A percentile compares a stretch with the other conserved stretches of the same genome.
These are phyloP conservation scores for Pluteus cervinus DNA, from an alignment of 768 basidiomycete genomes.

Conservation along the genomic window DNA sequence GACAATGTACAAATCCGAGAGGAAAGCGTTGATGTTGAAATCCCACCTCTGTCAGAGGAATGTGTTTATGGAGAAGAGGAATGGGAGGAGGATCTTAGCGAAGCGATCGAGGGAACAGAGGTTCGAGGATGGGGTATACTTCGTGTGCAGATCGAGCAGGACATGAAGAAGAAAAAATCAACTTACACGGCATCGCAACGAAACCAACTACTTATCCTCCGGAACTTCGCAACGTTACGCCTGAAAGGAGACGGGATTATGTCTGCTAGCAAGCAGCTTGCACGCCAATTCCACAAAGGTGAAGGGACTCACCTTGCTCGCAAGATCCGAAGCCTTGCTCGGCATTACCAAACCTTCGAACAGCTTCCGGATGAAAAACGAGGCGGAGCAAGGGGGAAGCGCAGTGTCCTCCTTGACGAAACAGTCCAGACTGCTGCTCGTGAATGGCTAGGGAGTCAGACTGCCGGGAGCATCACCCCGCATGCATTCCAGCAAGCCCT, in stretches of 20 bases:
- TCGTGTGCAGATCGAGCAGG: conserved; percentile 20
- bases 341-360: conserved; percentile 31
- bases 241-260: conserved; percentile 23
- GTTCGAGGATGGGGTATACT: conserved; percentile 20
- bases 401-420: conserved; percentile 17
- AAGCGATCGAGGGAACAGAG: conserved; percentile 6
- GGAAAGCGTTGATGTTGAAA: too few species aligned
- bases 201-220: conserved; percentile 26
- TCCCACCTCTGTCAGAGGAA: too few species aligned
- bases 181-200: conserved; percentile 16
- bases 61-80: too few species aligned
- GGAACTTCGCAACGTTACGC: conserved; percentile 27
- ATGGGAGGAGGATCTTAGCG: conserved; percentile 18
- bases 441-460: conserved; percentile 15
- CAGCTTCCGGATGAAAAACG: conserved; percentile 21
- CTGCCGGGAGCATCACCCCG: conserved; percentile 24
- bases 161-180: conserved; percentile 21
- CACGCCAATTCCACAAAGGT: conserved; percentile 30
- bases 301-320: conserved; percentile 22
- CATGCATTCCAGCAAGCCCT: conserved; percentile 16
- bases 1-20: too few species aligned
- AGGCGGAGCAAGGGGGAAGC: conserved; percentile 14
- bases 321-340: conserved; percentile 20
- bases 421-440: conserved; percentile 8
- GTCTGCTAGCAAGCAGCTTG: conserved; percentile 26